Percentiles rank a stretch among this genome's conserved stretches.
Conservation (phyloP, 257 asterid species). For the Gynochthodes officinalis region DNA sequence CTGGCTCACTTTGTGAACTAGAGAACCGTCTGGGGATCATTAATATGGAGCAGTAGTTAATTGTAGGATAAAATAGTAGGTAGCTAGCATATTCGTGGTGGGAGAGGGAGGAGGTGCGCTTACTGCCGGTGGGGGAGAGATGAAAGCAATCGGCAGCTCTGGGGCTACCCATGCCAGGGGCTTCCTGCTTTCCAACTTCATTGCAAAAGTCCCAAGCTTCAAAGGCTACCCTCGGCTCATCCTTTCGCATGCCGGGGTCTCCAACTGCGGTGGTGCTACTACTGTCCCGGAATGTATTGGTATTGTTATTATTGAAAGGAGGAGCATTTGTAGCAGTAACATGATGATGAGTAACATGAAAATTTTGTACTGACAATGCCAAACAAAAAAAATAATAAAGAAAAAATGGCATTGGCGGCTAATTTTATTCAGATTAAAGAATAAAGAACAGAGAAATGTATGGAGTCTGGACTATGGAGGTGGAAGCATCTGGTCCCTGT, state of each 20-base stretch:
- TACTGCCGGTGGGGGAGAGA: conserved; percentile 19
- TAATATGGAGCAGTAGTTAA: neutral
- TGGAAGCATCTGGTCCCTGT: too few relatives aligned
- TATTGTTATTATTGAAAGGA: neutral
- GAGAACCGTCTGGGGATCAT: conserved; percentile 19
- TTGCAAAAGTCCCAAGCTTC: conserved; percentile 71
- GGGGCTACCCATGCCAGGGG: conserved; percentile 59
- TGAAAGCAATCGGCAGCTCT: conserved; percentile 73
- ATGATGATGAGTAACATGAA: too few relatives aligned
- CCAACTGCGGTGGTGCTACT: conserved; percentile 74
- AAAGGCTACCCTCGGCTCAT: conserved; percentile 59
- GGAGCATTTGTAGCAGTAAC: neutral
- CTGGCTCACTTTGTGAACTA: conserved; percentile 52
- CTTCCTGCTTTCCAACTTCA: conserved; percentile 53
- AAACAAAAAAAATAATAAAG: neutral
- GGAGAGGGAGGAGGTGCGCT: too few relatives aligned
- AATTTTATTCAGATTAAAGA: too few relatives aligned
- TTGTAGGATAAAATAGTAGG: too few relatives aligned
- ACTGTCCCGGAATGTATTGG: too few relatives aligned
- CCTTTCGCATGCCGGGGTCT: conserved; percentile 64
- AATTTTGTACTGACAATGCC: too few relatives aligned
- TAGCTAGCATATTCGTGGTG: too few relatives aligned
- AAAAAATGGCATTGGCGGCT: neutral
- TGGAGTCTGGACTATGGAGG: too few relatives aligned
- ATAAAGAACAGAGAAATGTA: too few relatives aligned